phyloP scores from a whole-genome alignment of 306 rosid genomes.

The Coriaria nepalensis region DNA sequence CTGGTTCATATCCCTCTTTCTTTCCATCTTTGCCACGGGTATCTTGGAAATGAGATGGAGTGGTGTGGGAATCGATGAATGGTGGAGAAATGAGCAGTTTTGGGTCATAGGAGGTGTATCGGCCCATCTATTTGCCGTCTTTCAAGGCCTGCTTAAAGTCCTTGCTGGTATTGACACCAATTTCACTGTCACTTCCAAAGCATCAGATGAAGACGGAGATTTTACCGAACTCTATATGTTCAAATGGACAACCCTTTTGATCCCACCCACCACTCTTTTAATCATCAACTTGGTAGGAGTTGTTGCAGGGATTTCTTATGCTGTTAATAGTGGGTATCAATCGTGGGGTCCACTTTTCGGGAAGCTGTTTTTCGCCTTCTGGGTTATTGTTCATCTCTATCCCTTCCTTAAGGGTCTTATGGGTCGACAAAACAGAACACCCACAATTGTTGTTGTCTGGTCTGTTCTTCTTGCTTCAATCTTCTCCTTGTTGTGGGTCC shows the following conservation, averaged over 20 bases:
- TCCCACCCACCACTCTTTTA: slow-evolving; percentile 90
- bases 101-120: slow-evolving; percentile 99
- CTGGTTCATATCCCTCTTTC: slow-evolving; percentile 95
- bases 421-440: slow-evolving; percentile 97
- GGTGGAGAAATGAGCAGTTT: slow-evolving; percentile 99
- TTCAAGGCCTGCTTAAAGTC: slow-evolving; percentile 94
- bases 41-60: slow-evolving; percentile 99
- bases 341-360: slow-evolving; percentile 99
- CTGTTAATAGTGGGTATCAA: slow-evolving; percentile 95
- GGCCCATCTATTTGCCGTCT: slow-evolving; percentile 77
- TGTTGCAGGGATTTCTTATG: slow-evolving; percentile 89
- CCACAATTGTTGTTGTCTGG: slow-evolving; percentile 93
- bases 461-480: slow-evolving; percentile 88
- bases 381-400: slow-evolving; percentile 93
- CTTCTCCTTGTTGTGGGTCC: slow-evolving; percentile 87
- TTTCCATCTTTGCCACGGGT: slow-evolving; percentile 95
- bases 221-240: slow-evolving; percentile 82
- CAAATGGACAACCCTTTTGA: slow-evolving; percentile 94
- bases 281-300: slow-evolving; percentile 89
- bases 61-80: slow-evolving; percentile 89
- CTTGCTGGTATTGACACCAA: slow-evolving; percentile 95
- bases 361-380: slow-evolving; percentile 92
- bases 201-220: slow-evolving; percentile 93
- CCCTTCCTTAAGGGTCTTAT: slow-evolving; percentile 99
- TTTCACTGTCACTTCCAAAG: slow-evolving; percentile 97